Base-by-base conservation (phyloP, 1,284 basidiomycete genomes). In the Neonothopanus nambi region DNA sequence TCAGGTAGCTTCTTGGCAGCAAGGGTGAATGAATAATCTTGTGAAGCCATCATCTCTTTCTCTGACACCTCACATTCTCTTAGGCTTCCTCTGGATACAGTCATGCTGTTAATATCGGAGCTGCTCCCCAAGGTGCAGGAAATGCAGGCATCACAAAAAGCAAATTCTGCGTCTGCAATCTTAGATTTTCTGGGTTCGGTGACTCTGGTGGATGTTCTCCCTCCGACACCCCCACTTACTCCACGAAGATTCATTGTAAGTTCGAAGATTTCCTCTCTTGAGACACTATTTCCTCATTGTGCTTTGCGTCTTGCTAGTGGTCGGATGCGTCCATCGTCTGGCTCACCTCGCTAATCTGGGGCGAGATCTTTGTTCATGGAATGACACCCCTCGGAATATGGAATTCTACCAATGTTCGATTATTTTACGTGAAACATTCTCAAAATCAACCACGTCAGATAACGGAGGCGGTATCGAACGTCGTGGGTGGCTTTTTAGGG, bases 271-370 rank as follows among this genome's bases (percentile, higher is more conserved):
- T 28, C 26, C 11, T 11, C 11, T 5, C 26, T 28, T 5, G 26
- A 11, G 11, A 28, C 26, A 5, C 5, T 28, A 5, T 28, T 28
- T 28, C 15, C 17, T 51, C 5, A 47, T 51, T 52, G 54, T 60
- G 59, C 33, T 55, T 24, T 30, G 38, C 12, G 55, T 13, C 17
- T 43, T 45, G 3, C 33, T 18, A 93, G 90, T 96, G 93, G 93
- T 89, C 92, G 4, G 87, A 93, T 59, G 87, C 91, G 3, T 93
- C 91, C 3, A 79, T 88, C 51, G 81, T 95, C 11, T 96, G 94
- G 94, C 77, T 95, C 43, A 91, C 92, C 8, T 92, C 89, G 0
- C 71, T 96, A 48, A 84, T 95, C 33, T 97, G 94, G 93, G 94
- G 94, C 40, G 92, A 95, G 65, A 83, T 95, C 20, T 97, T 95